A percentile compares a stretch with the other conserved stretches of the same genome.
phyloP scores from a whole-genome alignment of 306 rosid genomes.

The Fragaria nilgerrensis region DNA sequence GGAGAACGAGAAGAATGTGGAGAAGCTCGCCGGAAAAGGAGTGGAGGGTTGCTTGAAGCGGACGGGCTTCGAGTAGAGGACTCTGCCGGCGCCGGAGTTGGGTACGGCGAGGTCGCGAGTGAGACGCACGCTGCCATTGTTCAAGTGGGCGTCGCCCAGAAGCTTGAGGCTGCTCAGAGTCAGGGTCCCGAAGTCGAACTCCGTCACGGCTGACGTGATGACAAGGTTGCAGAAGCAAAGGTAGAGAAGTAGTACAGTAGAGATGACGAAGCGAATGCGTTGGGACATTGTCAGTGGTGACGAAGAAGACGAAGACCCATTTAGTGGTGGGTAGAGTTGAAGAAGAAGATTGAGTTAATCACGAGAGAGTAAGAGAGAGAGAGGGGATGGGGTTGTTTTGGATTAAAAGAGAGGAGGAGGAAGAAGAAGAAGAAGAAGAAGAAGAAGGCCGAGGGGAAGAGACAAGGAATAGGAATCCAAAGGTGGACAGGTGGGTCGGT shows the following conservation, averaged over 20 bases:
- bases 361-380: neutral
- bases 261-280: slow-evolving; percentile 1
- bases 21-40: slow-evolving; percentile 55
- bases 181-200: slow-evolving; percentile 79
- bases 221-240: slow-evolving; percentile 4
- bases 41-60: slow-evolving; percentile 59
- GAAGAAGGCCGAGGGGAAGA: slow-evolving; percentile 15
- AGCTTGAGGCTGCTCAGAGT: slow-evolving; percentile 67
- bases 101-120: slow-evolving; percentile 96
- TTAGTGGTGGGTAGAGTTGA: neutral
- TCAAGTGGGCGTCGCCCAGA: slow-evolving; percentile 90
- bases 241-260: neutral
- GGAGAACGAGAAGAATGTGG: slow-evolving; percentile 84
- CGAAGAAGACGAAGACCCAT: neutral
- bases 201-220: slow-evolving; percentile 29
- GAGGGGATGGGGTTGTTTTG: slow-evolving; percentile 14
- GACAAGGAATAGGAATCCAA: slow-evolving; percentile 60
- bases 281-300: slow-evolving; percentile 38
- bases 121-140: slow-evolving; percentile 73
- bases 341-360: slow-evolving; percentile 9
- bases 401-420: slow-evolving; percentile 17
- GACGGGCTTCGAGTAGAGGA: slow-evolving; percentile 60
- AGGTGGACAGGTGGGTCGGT: slow-evolving; percentile 52
- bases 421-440: slow-evolving; percentile 3
- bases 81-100: slow-evolving; percentile 78